These are phyloP conservation scores for Licmophora abbreviata DNA, from an alignment of 108 stramenopile genomes.

Conservation along the genomic window DNA sequence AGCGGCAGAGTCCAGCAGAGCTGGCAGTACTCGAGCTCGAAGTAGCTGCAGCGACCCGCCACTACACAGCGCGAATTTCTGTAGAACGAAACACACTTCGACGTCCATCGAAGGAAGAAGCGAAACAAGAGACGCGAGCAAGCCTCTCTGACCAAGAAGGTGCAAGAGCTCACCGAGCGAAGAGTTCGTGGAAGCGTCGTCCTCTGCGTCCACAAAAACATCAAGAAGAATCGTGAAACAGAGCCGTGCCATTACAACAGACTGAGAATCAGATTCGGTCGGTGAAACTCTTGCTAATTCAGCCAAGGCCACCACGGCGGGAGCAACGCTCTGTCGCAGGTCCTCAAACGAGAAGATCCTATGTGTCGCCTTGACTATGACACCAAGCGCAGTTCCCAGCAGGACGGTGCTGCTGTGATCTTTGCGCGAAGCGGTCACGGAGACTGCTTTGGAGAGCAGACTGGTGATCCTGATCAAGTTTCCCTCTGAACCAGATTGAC, in stretches of 20 bases:
- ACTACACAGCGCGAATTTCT: conserved; percentile 29
- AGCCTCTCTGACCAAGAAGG: conserved; percentile 7
- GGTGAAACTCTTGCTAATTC: background rate
- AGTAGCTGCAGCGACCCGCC: conserved; percentile 38
- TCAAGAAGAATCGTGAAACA: too few species aligned
- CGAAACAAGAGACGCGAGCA: conserved; percentile 13
- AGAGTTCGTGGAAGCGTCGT: conserved; percentile 3
- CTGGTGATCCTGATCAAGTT: conserved; percentile 7
- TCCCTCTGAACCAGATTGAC: conserved; percentile 6
- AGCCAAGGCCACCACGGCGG: background rate
- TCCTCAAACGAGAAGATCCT: too few species aligned
- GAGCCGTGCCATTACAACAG: too few species aligned
- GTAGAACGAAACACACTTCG: conserved; percentile 34
- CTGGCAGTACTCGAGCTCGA: conserved; percentile 26
- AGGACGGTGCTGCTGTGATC: conserved; percentile 19
- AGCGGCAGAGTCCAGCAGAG: conserved; percentile 31
- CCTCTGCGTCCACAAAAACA: conserved; percentile 17
- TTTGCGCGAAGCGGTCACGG: conserved; percentile 11
- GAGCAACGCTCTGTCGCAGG: too few species aligned
- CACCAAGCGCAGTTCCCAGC: conserved; percentile 30
- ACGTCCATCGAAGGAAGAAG: conserved; percentile 31
- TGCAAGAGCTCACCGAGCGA: conserved; percentile 15
- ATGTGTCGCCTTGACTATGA: too few species aligned
- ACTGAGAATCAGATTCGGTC: too few species aligned
- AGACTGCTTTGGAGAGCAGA: conserved; percentile 10